Conservation (phyloP, 176 grass and related monocot genomes). For the Aegilops speltoides region DNA sequence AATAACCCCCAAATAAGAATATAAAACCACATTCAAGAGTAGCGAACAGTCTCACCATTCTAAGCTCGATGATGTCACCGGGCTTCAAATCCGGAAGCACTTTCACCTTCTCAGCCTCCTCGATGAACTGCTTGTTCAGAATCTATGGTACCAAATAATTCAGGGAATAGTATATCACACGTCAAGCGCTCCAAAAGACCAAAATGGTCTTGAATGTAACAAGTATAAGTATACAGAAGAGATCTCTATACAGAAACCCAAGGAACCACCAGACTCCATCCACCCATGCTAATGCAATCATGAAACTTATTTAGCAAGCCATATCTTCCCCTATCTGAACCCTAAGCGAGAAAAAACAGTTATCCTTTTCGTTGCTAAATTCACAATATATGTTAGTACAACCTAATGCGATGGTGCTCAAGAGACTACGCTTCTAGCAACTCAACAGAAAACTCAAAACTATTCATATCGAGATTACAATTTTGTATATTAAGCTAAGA, state of each 20-base stretch:
- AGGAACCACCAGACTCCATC: neutral
- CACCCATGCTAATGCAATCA: neutral
- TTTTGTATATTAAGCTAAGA: neutral
- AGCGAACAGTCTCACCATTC: conserved; percentile 56
- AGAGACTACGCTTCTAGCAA: neutral
- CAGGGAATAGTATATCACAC: neutral
- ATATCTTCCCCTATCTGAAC: neutral
- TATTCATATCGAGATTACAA: neutral
- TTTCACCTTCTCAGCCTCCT: conserved; percentile 81
- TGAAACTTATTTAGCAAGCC: neutral
- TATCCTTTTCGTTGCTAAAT: neutral
- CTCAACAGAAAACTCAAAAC: neutral
- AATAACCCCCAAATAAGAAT: conserved; percentile 11
- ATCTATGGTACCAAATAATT: conserved; percentile 50
- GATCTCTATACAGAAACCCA: neutral
- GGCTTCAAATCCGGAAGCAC: conserved; percentile 75
- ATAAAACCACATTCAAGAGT: neutral
- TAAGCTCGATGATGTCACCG: conserved; percentile 91
- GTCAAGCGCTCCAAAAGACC: neutral
- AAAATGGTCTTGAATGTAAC: neutral
- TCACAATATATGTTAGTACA: neutral
- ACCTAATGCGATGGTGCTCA: neutral
- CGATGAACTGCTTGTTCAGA: conserved; percentile 86
- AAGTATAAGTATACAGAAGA: neutral
- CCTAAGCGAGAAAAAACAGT: neutral